Evolutionary conservation across 2,329 filamentous ascomycete species (phyloP).

Genomic region (Botrytis galanthina): DNA sequence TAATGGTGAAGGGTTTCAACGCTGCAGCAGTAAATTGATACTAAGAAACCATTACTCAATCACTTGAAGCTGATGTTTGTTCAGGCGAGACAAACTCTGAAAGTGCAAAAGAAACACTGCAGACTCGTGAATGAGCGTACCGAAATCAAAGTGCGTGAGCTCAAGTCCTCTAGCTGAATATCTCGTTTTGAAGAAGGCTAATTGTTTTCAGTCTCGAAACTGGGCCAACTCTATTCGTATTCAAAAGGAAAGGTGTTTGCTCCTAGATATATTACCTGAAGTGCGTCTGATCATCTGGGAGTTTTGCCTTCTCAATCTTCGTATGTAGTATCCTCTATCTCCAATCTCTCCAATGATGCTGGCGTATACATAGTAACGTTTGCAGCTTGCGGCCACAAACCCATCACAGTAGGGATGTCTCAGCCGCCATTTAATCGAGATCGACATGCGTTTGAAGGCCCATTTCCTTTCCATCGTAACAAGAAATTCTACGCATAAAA

Average conservation of each 20-base stretch:
- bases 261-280: neutral
- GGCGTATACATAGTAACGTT: neutral
- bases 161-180: neutral
- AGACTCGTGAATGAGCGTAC: neutral
- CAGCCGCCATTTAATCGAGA: neutral
- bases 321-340: neutral
- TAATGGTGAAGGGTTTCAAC: neutral
- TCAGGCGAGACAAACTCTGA: neutral
- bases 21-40: neutral
- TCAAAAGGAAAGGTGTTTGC: neutral
- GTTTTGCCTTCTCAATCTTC: neutral
- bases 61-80: neutral
- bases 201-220: neutral
- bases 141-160: neutral
- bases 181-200: neutral
- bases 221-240: neutral
- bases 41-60: neutral
- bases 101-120: neutral
- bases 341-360: too few relatives aligned
- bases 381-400: neutral
- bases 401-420: neutral
- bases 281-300: neutral
- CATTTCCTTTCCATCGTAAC: fast-evolving
- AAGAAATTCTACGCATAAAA: neutral
- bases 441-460: neutral